Evolutionary conservation across 345 rosid genomes (phyloP), one percentile per base, ranked within the genome.

Genomic region (Psidium friedrichsthalianum): DNA sequence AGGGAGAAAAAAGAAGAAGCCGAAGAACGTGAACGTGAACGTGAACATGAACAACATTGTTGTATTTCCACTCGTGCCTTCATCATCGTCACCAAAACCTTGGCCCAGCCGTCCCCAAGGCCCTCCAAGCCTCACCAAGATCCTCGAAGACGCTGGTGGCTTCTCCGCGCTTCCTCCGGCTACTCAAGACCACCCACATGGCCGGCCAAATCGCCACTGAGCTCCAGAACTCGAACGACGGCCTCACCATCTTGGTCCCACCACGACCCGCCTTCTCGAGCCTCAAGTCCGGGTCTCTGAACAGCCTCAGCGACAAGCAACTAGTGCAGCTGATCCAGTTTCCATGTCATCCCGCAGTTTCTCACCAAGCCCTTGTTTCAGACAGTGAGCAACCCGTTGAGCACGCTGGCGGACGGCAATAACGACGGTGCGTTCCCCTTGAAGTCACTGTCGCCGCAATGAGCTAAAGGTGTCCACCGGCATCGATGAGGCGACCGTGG

Each of bases 131-230:
- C 91, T 93, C 32, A 90, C 92, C 61, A 91, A 92, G 53, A 93
- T 95, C 92, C 95, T 94, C 22, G 92, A 93, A 25, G 92, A 93
- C n/a, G 93, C 90, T 7, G 93, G 94, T 8, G 91, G 90, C 36
- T 94, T 93, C 91, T 89, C 89, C 16, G 49, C 88, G 74, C n/a
- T 87, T 93, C 54, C 91, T 92, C 74, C 90, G 94, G 11, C 92
- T 94, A 2, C 89, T 94, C 85, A 93, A 91, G 86, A 84, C 91
- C 55, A 92, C 96, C 56, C 89, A 89, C 18, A 93, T 88, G 22
- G 85, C 69, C 54, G 29, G 29, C 13, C 89, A 87, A 76, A 74
- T 87, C 85, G 80, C 78, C 49, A 85, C 85, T 36, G 69, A 85
- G 85, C 82, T 87, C 59, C 59, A 85, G 25, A 81, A 74, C 76